These are phyloP conservation scores for Aspergillus caelatus DNA, from an alignment of 2,329 filamentous ascomycete species.

Conservation along the genomic window DNA sequence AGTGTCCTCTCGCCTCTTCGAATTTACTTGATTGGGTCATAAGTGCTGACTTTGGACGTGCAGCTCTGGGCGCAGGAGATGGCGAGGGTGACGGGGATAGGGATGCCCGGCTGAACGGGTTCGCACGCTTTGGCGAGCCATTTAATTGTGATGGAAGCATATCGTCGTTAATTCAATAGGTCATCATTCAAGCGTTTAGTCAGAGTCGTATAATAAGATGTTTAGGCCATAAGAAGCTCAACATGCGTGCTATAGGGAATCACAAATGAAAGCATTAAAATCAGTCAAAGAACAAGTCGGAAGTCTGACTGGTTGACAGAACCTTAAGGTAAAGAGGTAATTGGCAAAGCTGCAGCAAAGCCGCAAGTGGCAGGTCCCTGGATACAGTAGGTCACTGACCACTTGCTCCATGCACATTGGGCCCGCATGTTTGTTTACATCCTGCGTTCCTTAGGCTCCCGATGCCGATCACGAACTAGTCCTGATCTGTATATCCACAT, in stretches of 20 bases:
- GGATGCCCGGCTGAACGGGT: conserved; percentile 70
- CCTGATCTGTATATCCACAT: conserved; percentile 23
- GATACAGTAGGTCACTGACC: conserved; percentile 5
- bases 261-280: conserved; percentile 5
- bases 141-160: conserved; percentile 62
- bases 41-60: conserved; percentile 74
- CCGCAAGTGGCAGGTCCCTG: conserved; percentile 7
- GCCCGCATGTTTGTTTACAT: conserved; percentile 43
- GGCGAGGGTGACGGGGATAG: conserved; percentile 66
- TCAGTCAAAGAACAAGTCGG: not conserved
- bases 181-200: conserved; percentile 30
- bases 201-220: conserved; percentile 23
- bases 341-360: conserved; percentile 2
- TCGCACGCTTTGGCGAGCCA: conserved; percentile 74
- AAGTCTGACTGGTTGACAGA: not conserved
- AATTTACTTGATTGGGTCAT: conserved; percentile 61
- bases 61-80: conserved; percentile 45
- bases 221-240: conserved; percentile 12
- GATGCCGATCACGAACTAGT: conserved; percentile 31
- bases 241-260: conserved; percentile 12
- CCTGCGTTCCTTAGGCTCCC: conserved; percentile 36
- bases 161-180: conserved; percentile 26
- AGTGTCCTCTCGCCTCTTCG: conserved; percentile 57
- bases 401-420: conserved; percentile 8
- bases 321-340: not conserved